phyloP scores from a whole-genome alignment of 2,329 filamentous ascomycete species.

The Bretziella fagacearum region DNA sequence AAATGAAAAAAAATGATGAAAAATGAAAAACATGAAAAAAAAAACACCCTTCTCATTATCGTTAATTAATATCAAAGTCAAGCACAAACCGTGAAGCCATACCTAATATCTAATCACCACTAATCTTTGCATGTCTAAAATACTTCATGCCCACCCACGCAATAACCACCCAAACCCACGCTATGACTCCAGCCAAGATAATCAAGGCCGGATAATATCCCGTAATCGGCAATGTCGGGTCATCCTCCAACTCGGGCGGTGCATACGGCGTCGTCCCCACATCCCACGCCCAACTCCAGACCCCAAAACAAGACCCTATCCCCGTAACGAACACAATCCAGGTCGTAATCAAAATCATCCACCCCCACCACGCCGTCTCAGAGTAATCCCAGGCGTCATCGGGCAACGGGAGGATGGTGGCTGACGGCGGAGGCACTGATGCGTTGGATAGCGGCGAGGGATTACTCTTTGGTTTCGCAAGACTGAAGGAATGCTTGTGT shows the following conservation, averaged over 20 bases:
- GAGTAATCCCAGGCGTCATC: conserved; percentile 68
- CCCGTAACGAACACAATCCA: conserved; percentile 94
- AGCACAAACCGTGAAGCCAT: too few species aligned
- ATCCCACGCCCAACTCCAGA: conserved; percentile 99
- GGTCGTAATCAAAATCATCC: conserved; percentile 76
- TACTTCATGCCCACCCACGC: conserved; percentile 99
- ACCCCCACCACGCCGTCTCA: conserved; percentile 96
- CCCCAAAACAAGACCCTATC: conserved; percentile 85
- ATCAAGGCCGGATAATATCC: conserved; percentile 94
- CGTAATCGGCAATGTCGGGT: conserved; percentile 83
- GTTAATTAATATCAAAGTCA: too few species aligned
- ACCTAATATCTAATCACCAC: conserved; percentile 31
- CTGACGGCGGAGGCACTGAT: conserved; percentile 5
- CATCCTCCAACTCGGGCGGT: conserved; percentile 86
- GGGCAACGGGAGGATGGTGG: conserved; percentile 23
- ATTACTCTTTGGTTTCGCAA: too few species aligned
- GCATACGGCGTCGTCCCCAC: conserved; percentile 92
- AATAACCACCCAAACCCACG: conserved; percentile 95
- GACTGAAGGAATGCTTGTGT: too few species aligned
- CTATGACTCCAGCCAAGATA: conserved; percentile 86
- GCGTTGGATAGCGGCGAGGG: conserved; percentile 9
- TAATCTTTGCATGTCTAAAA: conserved; percentile 90
- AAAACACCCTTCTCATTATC: too few species aligned
- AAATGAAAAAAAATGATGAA: too few species aligned
- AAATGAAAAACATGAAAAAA: background rate